Evolutionary conservation across 2,329 filamentous ascomycete genomes (phyloP).

Genomic region (Ophiostoma ulmi): DNA sequence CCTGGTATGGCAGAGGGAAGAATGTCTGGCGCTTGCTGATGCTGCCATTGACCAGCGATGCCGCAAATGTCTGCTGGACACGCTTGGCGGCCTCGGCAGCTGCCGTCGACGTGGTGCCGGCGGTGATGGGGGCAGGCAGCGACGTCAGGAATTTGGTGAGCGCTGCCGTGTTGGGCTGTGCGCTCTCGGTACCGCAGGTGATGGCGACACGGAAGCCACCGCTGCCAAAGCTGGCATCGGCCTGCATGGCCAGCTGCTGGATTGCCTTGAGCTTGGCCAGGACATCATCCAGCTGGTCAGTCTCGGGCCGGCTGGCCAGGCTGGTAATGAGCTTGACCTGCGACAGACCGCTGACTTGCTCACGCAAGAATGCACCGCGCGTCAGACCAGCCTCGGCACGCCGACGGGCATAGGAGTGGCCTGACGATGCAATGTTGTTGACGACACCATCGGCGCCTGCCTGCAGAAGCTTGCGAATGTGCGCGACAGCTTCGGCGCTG

Average conservation of each 20-base stretch:
- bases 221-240: conserved; percentile 34
- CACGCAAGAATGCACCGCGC: conserved; percentile 63
- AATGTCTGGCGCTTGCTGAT: conserved; percentile 58
- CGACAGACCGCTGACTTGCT: conserved; percentile 84
- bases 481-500: conserved; percentile 69
- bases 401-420: conserved; percentile 78
- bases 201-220: conserved; percentile 70
- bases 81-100: conserved; percentile 15
- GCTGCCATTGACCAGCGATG: background rate
- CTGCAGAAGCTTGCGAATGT: conserved; percentile 81
- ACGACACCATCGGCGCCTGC: conserved; percentile 83
- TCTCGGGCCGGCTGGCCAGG: conserved; percentile 65
- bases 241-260: conserved; percentile 67
- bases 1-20: conserved; percentile 92
- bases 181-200: conserved; percentile 75
- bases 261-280: conserved; percentile 81
- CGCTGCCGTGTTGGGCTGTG: conserved; percentile 62
- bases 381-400: conserved; percentile 78
- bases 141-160: conserved; percentile 65
- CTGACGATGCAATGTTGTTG: conserved; percentile 84
- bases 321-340: conserved; percentile 81
- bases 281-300: conserved; percentile 65
- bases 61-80: conserved; percentile 18
- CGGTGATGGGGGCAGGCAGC: conserved; percentile 42
- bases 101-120: background rate